A percentile compares a stretch with the other conserved stretches of the same genome.
Evolutionary conservation across 2,329 filamentous ascomycete species (phyloP).

Genomic region (Fonsecaea pedrosoi): DNA sequence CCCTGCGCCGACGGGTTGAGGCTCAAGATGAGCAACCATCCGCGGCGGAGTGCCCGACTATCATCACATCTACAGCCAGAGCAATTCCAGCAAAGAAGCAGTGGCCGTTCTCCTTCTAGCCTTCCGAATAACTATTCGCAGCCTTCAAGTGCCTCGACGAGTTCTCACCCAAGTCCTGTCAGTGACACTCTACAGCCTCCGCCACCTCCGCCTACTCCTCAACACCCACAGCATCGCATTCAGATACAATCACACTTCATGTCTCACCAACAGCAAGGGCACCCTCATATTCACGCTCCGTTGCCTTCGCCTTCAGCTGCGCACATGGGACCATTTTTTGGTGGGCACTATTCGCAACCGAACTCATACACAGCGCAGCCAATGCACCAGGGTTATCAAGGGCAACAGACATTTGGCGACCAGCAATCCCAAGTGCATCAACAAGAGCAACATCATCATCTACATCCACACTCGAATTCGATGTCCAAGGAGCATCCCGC

Average conservation of each 20-base stretch:
- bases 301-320: conserved; percentile 40
- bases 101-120: conserved; percentile 24
- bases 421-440: conserved; percentile 31
- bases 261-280: conserved; percentile 33
- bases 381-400: conserved; percentile 26
- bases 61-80: conserved; percentile 33
- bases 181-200: conserved; percentile 35
- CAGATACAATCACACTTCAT: conserved; percentile 36
- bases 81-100: conserved; percentile 29
- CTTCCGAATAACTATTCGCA: conserved; percentile 34
- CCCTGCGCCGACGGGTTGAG: conserved; percentile 3
- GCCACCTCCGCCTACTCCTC: conserved; percentile 29
- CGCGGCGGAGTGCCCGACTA: conserved; percentile 37
- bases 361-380: conserved; percentile 33
- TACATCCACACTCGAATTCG: conserved; percentile 40
- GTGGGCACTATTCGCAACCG: conserved; percentile 34
- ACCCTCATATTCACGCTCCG: conserved; percentile 34
- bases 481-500: conserved; percentile 39
- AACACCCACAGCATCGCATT: conserved; percentile 31
- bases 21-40: conserved; percentile 36
- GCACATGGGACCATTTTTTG: conserved; percentile 38
- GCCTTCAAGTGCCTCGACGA: conserved; percentile 39
- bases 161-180: conserved; percentile 39
- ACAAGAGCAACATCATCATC: conserved; percentile 33
- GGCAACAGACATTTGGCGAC: conserved; percentile 28